Conservation (phyloP, 2,329 filamentous ascomycete genomes). For the Fusarium bulbicola region DNA sequence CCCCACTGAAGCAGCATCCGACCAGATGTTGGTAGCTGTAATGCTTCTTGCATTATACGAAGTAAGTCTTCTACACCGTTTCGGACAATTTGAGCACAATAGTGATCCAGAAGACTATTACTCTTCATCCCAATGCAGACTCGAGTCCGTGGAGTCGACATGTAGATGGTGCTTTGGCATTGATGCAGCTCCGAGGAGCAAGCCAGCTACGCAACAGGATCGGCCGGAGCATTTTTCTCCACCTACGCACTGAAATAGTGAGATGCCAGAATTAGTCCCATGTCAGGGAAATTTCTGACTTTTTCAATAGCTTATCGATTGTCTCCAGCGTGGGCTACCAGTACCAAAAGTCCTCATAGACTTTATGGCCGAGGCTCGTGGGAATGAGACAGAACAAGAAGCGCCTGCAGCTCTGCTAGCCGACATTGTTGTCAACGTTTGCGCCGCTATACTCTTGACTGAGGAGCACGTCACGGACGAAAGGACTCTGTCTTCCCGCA, state of each 20-base stretch:
- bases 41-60: background rate
- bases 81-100: background rate
- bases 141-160: background rate
- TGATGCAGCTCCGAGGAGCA: background rate
- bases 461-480: background rate
- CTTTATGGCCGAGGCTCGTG: background rate
- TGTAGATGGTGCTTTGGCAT: background rate
- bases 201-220: background rate
- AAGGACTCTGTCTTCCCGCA: fast-evolving
- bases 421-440: background rate
- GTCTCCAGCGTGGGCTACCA: background rate
- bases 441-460: fast-evolving
- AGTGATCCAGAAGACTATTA: background rate
- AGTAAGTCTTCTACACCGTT: background rate
- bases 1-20: background rate
- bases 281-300: fast-evolving
- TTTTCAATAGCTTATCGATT: background rate
- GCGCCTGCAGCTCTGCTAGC: background rate
- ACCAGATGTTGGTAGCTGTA: background rate
- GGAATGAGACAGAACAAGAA: background rate
- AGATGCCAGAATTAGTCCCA: too few relatives aligned
- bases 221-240: background rate
- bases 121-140: too few relatives aligned
- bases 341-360: background rate
- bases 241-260: background rate